Conservation (phyloP, 1,284 basidiomycete species). For the Naganishia cerealis region DNA sequence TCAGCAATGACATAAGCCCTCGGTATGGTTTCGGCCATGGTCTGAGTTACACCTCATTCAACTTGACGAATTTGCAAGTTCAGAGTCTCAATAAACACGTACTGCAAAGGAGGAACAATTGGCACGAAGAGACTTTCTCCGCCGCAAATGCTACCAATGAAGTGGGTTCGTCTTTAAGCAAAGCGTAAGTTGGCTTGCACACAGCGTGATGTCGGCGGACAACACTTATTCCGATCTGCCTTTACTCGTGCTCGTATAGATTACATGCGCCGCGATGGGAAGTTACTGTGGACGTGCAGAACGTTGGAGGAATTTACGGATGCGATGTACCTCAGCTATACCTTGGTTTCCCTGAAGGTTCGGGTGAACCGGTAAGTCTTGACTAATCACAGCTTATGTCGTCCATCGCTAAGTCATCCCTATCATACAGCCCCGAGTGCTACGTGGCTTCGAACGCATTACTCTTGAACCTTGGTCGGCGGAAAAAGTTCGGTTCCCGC, state of each 20-base stretch:
- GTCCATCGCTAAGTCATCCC: background rate
- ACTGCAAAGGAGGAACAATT: slow-evolving; percentile 1
- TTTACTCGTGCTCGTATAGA: slow-evolving; percentile 30
- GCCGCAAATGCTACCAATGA: slow-evolving; percentile 24
- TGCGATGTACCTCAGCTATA: slow-evolving; percentile 53
- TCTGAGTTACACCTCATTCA: slow-evolving; percentile 77
- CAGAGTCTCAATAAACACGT: background rate
- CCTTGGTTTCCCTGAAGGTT: slow-evolving; percentile 45
- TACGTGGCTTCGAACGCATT: slow-evolving; percentile 42
- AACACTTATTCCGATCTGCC: background rate
- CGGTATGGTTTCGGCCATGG: slow-evolving; percentile 79
- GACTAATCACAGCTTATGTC: background rate
- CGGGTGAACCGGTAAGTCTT: slow-evolving; percentile 48
- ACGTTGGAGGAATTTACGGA: slow-evolving; percentile 54
- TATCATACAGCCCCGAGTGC: slow-evolving; percentile 30
- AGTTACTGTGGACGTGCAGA: slow-evolving; percentile 54
- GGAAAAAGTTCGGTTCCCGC: slow-evolving; percentile 45
- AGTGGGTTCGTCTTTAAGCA: slow-evolving; percentile 38
- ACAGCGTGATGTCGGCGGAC: background rate
- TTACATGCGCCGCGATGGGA: slow-evolving; percentile 51
- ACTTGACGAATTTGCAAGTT: slow-evolving; percentile 60
- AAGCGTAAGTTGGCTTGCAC: slow-evolving; percentile 35
- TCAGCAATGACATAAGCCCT: slow-evolving; percentile 63
- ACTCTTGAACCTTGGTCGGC: slow-evolving; percentile 48
- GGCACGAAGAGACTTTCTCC: slow-evolving; percentile 13